Evolutionary conservation across 164 flowering plant species (phyloP).

Genomic region (Warburgia ugandensis): DNA sequence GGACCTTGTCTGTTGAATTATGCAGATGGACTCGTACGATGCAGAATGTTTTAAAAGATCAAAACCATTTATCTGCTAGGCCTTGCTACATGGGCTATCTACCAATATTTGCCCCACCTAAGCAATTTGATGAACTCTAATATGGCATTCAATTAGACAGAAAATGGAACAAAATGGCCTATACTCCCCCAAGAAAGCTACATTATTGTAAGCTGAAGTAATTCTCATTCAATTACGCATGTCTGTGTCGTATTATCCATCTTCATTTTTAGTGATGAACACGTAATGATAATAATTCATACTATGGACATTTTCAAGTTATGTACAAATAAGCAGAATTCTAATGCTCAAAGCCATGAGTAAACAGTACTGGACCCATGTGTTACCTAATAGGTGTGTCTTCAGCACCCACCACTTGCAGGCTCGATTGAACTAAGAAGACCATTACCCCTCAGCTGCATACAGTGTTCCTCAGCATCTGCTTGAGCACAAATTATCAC

Average conservation of each 20-base stretch:
- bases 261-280: background rate
- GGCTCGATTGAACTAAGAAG: conserved; percentile 93
- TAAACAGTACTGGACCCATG: conserved; percentile 4
- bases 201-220: background rate
- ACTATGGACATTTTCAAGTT: conserved; percentile 9
- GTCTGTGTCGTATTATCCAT: background rate
- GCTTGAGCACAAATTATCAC: conserved; percentile 86
- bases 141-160: too few species aligned
- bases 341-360: background rate
- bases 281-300: conserved; percentile 1
- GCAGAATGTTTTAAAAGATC: too few species aligned
- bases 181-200: too few species aligned
- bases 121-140: too few species aligned
- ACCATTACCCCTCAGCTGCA: conserved; percentile 86
- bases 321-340: conserved; percentile 17
- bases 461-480: conserved; percentile 93
- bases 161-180: too few species aligned
- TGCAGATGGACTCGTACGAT: too few species aligned
- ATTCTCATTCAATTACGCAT: background rate
- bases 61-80: too few species aligned
- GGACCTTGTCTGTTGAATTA: too few species aligned
- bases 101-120: too few species aligned
- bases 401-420: conserved; percentile 69
- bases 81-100: too few species aligned
- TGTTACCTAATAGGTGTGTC: background rate